Base-by-base conservation (phyloP, 108 stramenopile genomes). In the Hondaea fermentalgiana region DNA sequence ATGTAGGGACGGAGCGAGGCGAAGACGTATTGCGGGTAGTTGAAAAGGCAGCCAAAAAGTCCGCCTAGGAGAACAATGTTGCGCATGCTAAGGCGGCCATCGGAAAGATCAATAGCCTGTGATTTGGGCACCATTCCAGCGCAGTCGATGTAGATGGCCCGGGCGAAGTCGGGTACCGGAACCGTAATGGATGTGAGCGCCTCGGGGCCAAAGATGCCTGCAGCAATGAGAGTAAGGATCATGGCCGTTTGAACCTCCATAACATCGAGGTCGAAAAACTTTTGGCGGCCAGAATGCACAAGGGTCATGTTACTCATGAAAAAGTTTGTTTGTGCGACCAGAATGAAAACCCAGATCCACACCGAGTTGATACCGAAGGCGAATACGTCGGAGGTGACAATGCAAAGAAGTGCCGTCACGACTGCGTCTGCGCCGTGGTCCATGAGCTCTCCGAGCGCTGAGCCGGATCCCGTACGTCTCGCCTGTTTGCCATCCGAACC, bases 391-490 rank as follows among this genome's bases (percentile, higher is more conserved):
- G 76, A 3, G 25, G 51, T 53, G 19, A 83, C 1, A 43, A 83
- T 25, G 51, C 49, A 47, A 17, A 83, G 76, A 12, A 83, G 51
- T 45, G 76, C 51, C n/a, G 76, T 83, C 45, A 83, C 76, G 19
- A 98, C 90, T 5, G 99, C 97, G 93, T 99, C 99, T 87, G 96
- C 97, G 43, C 97, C 98, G 90, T 99, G 99, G 92, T 99, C 99
- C 89, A 94, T 87, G 51, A 95, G 55, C 87, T 93, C 88, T n/a
- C 94, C 94, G 17, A 95, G 64, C 3, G 94, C 91, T 6, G 91
- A 90, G 5, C 87, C 72, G 16, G 87, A 88, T 10, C 88, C 90
- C 12, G 94, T 94, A 44, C 91, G 87, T 19, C 94, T 91, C 6
- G 94, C 94, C 88, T 94, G 94, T 72, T 95, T 95, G 16, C 94